Evolutionary conservation across 345 rosid genomes (phyloP), one percentile per base, ranked within the genome.

Genomic region (Conringia planisiliqua): DNA sequence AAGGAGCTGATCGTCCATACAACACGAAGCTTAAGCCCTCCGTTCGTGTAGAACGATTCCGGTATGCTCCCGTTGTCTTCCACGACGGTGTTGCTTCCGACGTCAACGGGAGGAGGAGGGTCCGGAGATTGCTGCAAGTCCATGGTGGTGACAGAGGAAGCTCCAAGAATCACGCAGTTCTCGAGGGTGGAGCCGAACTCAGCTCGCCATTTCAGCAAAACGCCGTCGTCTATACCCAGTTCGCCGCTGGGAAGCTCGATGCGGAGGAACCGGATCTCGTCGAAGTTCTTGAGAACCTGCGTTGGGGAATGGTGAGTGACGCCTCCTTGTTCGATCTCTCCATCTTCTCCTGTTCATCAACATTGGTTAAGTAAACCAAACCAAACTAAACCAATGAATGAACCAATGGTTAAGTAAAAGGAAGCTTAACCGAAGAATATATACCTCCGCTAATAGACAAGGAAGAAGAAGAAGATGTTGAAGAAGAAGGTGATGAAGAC

Each of bases 241-340:
- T 96, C 99, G 0, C 99, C 99, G 58, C 80, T 82, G 3, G 99
- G 98, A 32, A 96, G 82, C 80, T 92, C 98, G 73, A 96, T 90
- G 17, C 95, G 86, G 3, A 96, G 84, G 73, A 82, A 81, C 4
- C 93, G 90, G 82, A 96, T 85, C 88, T 96, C 99, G 10, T 84
- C 80, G 82, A 96, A 96, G 79, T 92, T 96, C 75, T 82, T 86
- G 39, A 96, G 78, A 4, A 96, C 98, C 75, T 95, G 99, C 3
- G 94, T 89, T 0, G 99, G 99, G 0, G 99, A 95, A 72, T 90
- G 99, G 77, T 95, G 99, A 33, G 99, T 92, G n/a, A 95, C 97
- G 14, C 90, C 95, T 5, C 82, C 90, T 63, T 83, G 93, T 60
- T 89, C 96, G 63, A 72, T 80, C 56, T 91, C 98, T 5, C 86